Conservation (phyloP, 345 rosid species). For the Sisymbrium irio region DNA sequence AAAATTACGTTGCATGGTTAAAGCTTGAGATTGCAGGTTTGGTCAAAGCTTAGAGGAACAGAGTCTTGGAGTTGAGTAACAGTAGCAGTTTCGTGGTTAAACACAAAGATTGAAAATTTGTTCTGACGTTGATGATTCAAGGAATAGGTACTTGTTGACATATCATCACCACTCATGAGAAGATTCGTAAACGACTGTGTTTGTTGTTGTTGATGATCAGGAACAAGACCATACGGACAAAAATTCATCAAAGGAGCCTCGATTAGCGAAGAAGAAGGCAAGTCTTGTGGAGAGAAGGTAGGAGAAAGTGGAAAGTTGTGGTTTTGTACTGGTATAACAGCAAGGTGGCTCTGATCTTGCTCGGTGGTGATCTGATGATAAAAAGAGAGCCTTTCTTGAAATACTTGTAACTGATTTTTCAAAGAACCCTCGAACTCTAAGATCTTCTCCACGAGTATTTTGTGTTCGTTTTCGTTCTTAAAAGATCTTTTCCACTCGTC, state of each 20-base stretch:
- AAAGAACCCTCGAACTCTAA: background rate
- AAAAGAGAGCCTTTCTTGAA: background rate
- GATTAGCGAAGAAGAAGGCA: background rate
- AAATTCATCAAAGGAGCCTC: no score
- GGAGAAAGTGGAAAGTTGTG: no score
- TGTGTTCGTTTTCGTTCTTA: no score
- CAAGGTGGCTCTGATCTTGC: background rate
- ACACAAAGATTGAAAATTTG: background rate
- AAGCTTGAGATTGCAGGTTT: background rate
- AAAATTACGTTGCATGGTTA: no score
- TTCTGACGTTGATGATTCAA: background rate
- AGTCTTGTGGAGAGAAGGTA: no score
- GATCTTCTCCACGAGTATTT: background rate
- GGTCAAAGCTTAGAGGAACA: background rate
- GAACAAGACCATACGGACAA: no score
- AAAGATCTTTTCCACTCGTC: background rate
- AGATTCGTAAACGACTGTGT: no score
- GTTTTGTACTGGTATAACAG: no score
- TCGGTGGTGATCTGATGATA: background rate
- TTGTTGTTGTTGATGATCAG: no score
- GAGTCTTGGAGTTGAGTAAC: background rate
- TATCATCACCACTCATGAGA: no score
- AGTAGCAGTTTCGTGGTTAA: background rate
- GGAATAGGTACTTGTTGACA: no score
- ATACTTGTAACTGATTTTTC: background rate